phyloP scores from a whole-genome alignment of 352 stramenopile species.

The Globisporangium sylvaticum region DNA sequence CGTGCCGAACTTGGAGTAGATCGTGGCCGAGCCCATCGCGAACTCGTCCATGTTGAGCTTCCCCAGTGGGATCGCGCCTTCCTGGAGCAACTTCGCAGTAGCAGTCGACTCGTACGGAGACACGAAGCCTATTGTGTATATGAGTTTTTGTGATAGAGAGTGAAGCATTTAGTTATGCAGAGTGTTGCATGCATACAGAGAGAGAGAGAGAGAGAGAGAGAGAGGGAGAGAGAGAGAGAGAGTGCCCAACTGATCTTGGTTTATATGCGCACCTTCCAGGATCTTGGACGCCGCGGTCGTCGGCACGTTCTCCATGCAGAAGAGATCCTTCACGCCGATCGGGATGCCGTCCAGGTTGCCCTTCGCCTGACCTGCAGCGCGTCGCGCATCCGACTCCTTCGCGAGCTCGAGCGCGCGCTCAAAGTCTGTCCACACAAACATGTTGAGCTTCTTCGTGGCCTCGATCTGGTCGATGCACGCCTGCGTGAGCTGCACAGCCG shows the following conservation, averaged over 20 bases:
- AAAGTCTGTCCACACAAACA: slow-evolving; percentile 77
- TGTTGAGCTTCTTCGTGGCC: slow-evolving; percentile 63
- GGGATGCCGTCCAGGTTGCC: slow-evolving; percentile 93
- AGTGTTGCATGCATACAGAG: no score
- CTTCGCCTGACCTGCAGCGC: slow-evolving; percentile 30
- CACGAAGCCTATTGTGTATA: slow-evolving; percentile 45
- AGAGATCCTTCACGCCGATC: slow-evolving; percentile 95
- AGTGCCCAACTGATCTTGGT: background rate
- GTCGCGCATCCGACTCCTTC: slow-evolving; percentile 71
- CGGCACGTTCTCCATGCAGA: slow-evolving; percentile 88
- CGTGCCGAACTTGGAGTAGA: slow-evolving; percentile 86
- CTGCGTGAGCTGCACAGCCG: slow-evolving; percentile 58
- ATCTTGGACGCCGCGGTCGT: slow-evolving; percentile 90
- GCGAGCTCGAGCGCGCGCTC: slow-evolving; percentile 67
- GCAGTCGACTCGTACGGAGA: slow-evolving; percentile 88
- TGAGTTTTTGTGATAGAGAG: background rate
- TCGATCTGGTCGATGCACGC: slow-evolving; percentile 76
- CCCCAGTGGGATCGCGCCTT: slow-evolving; percentile 91
- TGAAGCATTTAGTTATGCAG: background rate
- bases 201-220: no score
- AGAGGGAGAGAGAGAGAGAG: no score
- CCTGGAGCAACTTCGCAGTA: slow-evolving; percentile 78
- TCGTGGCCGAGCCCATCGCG: slow-evolving; percentile 95
- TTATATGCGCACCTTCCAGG: slow-evolving; percentile 36
- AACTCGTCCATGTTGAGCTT: slow-evolving; percentile 99